Evolutionary conservation across 2,329 filamentous ascomycete species (phyloP), one percentile per base, ranked within the genome.

Genomic region (Clarireedia homoeocarpa): DNA sequence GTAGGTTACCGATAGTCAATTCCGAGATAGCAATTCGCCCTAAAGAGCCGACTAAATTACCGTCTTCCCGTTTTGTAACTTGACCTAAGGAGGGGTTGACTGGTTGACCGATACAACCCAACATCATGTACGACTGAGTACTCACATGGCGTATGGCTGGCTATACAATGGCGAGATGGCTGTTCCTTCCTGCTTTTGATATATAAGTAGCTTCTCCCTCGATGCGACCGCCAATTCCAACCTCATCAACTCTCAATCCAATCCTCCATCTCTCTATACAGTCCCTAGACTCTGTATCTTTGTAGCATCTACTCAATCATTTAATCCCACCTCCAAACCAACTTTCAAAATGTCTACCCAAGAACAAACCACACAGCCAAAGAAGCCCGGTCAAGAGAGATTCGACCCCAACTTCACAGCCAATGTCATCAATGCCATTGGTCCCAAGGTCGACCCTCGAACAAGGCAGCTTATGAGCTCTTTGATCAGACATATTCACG

Each of bases 361-460:
- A 10, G 47, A 27, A 55, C 47, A 26, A 30, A 48, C 23, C 26
- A 59, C 38, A 24, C 38, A 42, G 5, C 26, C 51, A 24, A 38
- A 46, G 5, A 30, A 30, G 38, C 38, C 38, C 15, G 51, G 51
- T 20, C 47, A 26, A 42, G 27, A 53, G 9, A 49, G 69, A 65
- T 90, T 88, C 74, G 88, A 92, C 71, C 88, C 88, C 64, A 81
- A 79, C 73, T 91, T 91, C 75, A 92, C 88, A 53, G 73, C 83
- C 64, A 79, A 83, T 70, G 86, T 90, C 72, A 77, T 91, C 68
- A 80, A 88, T 61, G 78, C 83, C 64, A 90, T 89, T 76, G 83
- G 85, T 53, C 83, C 86, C 65, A 83, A 87, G 65, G 82, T 83
- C 12, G 74, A 78, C 52, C 81, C 85, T 57, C 78, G 88, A 58